Percentiles rank a stretch among this genome's conserved stretches.
Conservation (phyloP, 164 flowering plant species). For the Liriodendron chinense region DNA sequence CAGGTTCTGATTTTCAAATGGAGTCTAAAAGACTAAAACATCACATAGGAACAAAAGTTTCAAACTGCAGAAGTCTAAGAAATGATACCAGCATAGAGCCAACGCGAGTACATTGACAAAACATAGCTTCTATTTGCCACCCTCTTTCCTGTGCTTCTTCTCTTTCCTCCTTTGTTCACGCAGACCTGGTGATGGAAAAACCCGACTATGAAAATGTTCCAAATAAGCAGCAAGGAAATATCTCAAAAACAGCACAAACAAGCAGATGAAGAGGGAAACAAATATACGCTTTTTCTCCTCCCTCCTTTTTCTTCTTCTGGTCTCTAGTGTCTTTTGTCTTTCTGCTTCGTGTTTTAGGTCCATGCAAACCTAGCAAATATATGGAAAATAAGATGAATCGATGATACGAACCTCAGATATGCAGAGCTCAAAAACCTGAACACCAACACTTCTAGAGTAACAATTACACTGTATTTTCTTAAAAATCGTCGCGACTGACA, state of each 20-base stretch:
- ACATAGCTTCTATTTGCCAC: slow-evolving; percentile 14
- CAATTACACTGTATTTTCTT: no score
- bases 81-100: neutral
- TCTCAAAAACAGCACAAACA: neutral
- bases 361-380: slow-evolving; percentile 39
- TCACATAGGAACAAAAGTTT: neutral
- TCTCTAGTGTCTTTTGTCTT: slow-evolving; percentile 33
- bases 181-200: slow-evolving; percentile 33
- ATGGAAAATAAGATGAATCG: no score
- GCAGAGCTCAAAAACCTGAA: no score
- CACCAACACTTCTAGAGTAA: no score
- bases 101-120: neutral
- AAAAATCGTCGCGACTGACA: no score
- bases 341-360: slow-evolving; percentile 46
- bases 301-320: slow-evolving; percentile 48
- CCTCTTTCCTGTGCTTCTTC: slow-evolving; percentile 32
- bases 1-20: neutral
- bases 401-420: neutral
- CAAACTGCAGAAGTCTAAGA: neutral
- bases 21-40: neutral
- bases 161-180: slow-evolving; percentile 60
- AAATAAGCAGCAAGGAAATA: neutral
- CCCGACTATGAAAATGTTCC: neutral
- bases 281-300: slow-evolving; percentile 63
- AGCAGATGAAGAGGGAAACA: neutral